phyloP scores from a whole-genome alignment of 306 rosid genomes.

The Casuarina cunninghamiana region DNA sequence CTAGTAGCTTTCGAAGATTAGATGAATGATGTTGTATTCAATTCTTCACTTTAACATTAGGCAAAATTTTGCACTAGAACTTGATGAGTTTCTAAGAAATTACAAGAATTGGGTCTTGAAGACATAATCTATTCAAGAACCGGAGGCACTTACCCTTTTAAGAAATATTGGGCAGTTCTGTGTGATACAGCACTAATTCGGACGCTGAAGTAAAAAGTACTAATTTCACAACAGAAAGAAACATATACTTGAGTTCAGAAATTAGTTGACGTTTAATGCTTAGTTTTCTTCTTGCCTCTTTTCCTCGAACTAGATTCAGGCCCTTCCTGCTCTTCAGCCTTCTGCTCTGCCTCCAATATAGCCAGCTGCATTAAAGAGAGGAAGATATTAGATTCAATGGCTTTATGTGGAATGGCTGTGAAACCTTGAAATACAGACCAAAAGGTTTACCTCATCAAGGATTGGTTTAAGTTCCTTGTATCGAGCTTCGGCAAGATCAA shows the following conservation, averaged over 20 bases:
- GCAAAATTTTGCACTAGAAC: neutral
- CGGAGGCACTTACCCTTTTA: neutral
- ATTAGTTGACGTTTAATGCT: conserved; percentile 6
- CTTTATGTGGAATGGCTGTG: neutral
- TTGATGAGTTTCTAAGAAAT: neutral
- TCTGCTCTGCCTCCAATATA: conserved; percentile 86
- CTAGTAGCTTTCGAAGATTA: too few species aligned
- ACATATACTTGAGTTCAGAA: neutral
- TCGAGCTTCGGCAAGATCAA: conserved; percentile 90
- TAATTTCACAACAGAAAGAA: neutral
- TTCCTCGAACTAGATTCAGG: conserved; percentile 72
- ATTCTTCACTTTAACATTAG: neutral
- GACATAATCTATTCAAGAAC: neutral
- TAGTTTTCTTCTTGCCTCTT: conserved; percentile 81
- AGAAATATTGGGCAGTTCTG: neutral
- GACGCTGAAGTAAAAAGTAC: neutral
- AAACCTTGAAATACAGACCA: conserved; percentile 8
- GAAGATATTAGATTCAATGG: neutral
- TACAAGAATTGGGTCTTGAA: neutral
- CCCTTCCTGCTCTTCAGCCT: conserved; percentile 84
- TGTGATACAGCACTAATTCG: neutral
- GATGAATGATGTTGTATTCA: too few species aligned
- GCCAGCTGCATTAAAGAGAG: conserved; percentile 64
- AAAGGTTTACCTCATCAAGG: conserved; percentile 82
- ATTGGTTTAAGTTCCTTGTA: conserved; percentile 92